These are phyloP conservation scores for Volvox carteri DNA, from an alignment of 163 green algal genomes.

Conservation along the genomic window DNA sequence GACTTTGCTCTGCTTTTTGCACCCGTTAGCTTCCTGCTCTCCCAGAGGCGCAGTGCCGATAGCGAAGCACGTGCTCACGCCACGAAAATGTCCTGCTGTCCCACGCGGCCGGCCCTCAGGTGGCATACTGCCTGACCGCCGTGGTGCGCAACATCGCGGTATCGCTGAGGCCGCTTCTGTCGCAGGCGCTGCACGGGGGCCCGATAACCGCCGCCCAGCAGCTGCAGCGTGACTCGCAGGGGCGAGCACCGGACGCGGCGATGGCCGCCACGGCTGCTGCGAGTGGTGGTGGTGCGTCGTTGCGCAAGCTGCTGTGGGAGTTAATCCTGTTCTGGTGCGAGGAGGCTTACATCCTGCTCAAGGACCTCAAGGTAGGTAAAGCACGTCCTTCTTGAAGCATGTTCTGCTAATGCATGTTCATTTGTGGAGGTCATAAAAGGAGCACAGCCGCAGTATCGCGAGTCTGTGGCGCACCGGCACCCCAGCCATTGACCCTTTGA, in stretches of 20 bases:
- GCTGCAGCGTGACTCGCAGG: conserved; percentile 41
- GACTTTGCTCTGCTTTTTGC: too few species aligned
- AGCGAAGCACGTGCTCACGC: too few species aligned
- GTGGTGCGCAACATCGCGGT: conserved; percentile 56
- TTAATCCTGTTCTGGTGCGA: conserved; percentile 61
- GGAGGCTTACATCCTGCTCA: conserved; percentile 57
- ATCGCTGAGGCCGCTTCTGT: conserved; percentile 49
- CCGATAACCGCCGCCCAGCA: conserved; percentile 40
- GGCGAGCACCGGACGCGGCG: neutral
- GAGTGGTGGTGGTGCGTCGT: neutral
- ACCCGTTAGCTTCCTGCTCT: too few species aligned
- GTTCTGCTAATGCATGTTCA: too few species aligned
- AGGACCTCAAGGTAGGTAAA: conserved; percentile 47
- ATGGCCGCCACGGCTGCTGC: neutral
- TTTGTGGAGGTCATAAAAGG: too few species aligned
- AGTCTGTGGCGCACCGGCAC: too few species aligned
- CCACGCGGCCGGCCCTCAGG: too few species aligned
- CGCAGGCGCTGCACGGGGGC: conserved; percentile 34
- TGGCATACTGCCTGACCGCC: conserved; percentile 71
- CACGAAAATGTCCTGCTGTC: too few species aligned
- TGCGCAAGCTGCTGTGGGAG: conserved; percentile 69
- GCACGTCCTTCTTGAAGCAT: too few species aligned
- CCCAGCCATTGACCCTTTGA: too few species aligned
- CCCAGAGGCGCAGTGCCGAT: too few species aligned
- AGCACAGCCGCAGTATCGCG: too few species aligned